Conservation (phyloP, 371 early-diverging fungal genomes). For the Mortierella sp. region DNA sequence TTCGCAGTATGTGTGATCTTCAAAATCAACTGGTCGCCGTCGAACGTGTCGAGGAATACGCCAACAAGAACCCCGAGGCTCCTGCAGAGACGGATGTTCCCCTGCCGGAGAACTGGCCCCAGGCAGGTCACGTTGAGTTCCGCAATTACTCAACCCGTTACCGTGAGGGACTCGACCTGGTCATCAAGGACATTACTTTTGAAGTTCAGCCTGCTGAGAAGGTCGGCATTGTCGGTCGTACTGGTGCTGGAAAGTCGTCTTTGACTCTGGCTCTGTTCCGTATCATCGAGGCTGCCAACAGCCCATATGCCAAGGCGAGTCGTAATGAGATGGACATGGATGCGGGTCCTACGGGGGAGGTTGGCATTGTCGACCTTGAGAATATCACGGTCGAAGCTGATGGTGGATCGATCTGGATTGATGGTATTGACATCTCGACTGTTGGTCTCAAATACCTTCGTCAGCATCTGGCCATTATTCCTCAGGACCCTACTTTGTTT, state of each 20-base stretch:
- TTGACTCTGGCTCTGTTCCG: conserved; percentile 79
- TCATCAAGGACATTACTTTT: conserved; percentile 67
- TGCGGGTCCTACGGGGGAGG: conserved; percentile 7
- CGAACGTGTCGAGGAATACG: conserved; percentile 77
- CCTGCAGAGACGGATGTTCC: conserved; percentile 33
- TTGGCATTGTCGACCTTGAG: conserved; percentile 21
- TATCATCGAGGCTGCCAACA: conserved; percentile 71
- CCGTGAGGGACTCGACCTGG: conserved; percentile 78
- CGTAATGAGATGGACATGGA: conserved; percentile 19
- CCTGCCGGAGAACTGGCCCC: conserved; percentile 69
- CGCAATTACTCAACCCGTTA: conserved; percentile 80
- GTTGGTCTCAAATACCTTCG: conserved; percentile 30
- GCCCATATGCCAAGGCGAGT: conserved; percentile 23
- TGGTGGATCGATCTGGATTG: conserved; percentile 45
- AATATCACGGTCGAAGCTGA: conserved; percentile 22
- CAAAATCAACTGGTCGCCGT: conserved; percentile 62
- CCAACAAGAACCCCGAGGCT: conserved; percentile 70
- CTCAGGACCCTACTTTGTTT: conserved; percentile 79
- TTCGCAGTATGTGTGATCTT: conserved; percentile 44
- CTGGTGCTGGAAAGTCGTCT: conserved; percentile 79
- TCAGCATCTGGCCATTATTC: conserved; percentile 76
- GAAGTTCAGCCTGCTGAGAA: conserved; percentile 48
- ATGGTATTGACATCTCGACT: conserved; percentile 81
- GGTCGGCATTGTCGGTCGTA: conserved; percentile 63
- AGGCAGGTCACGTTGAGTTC: conserved; percentile 78